Evolutionary conservation across 2,329 filamentous ascomycete species (phyloP).

Genomic region (Alternaria tenuissima): DNA sequence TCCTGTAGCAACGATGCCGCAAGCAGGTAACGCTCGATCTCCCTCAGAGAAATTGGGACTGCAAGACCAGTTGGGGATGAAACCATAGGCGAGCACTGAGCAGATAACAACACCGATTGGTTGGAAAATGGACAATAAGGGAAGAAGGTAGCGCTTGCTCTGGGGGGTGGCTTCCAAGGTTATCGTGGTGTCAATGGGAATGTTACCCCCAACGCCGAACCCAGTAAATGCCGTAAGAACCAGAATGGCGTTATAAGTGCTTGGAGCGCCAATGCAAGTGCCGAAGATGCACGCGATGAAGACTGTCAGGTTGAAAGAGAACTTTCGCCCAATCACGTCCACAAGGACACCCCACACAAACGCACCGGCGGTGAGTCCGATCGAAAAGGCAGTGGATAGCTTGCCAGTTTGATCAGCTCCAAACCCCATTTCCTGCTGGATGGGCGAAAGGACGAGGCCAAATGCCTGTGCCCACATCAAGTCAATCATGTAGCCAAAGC

Average conservation of each 20-base stretch:
- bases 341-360: constrained; percentile 65
- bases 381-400: constrained; percentile 63
- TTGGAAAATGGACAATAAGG: constrained; percentile 64
- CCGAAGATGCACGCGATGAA: constrained; percentile 64
- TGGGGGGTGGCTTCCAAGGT: constrained; percentile 64
- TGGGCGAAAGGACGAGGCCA: constrained; percentile 61
- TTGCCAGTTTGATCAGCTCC: constrained; percentile 55
- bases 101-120: constrained; percentile 64
- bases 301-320: constrained; percentile 67
- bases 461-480: constrained; percentile 67
- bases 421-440: constrained; percentile 67
- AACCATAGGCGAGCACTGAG: constrained; percentile 62
- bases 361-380: constrained; percentile 64
- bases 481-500: constrained; percentile 65
- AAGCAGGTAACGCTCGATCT: constrained; percentile 55
- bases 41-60: constrained; percentile 60
- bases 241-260: constrained; percentile 61
- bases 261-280: constrained; percentile 59
- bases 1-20: constrained; percentile 46
- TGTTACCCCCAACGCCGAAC: constrained; percentile 62
- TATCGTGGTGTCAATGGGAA: constrained; percentile 65
- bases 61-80: constrained; percentile 62
- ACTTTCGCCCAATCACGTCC: constrained; percentile 62
- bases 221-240: constrained; percentile 64
- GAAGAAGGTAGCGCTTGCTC: constrained; percentile 61